Evolutionary conservation across 257 asterid species (phyloP).

Genomic region (Solanum dulcamara): DNA sequence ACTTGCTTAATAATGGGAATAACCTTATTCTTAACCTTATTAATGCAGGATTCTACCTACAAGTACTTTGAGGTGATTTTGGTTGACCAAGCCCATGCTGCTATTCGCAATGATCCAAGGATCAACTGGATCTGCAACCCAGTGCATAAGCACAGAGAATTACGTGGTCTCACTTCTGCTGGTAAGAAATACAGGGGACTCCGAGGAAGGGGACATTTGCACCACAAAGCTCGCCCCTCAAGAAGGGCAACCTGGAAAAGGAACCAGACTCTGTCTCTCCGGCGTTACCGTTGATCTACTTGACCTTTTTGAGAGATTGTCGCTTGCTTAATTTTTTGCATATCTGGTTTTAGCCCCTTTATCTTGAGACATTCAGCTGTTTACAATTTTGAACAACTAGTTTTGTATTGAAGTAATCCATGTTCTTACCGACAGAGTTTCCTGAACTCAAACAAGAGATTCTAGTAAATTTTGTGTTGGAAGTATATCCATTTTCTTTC

Average conservation of each 20-base stretch:
- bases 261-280: not conserved
- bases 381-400: not conserved
- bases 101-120: not conserved
- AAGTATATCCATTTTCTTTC: not conserved
- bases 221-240: not conserved
- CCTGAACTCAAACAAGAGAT: not conserved
- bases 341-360: not conserved
- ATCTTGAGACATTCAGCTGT: not conserved
- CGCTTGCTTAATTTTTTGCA: not conserved
- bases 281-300: not conserved
- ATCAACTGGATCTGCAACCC: constrained; percentile 2
- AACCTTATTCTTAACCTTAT: not conserved
- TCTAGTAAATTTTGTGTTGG: not conserved
- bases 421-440: not conserved
- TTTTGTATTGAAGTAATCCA: not conserved
- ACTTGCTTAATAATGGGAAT: not conserved
- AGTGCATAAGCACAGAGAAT: not conserved
- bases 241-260: not conserved
- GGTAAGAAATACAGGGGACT: constrained; percentile 1
- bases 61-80: not conserved
- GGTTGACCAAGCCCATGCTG: not conserved
- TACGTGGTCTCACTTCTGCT: not conserved
- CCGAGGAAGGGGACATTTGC: not conserved
- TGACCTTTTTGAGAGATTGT: not conserved
- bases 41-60: not conserved